These are phyloP conservation scores for Aspergillus tamarii DNA, from an alignment of 2,329 filamentous ascomycete genomes.

Conservation along the genomic window DNA sequence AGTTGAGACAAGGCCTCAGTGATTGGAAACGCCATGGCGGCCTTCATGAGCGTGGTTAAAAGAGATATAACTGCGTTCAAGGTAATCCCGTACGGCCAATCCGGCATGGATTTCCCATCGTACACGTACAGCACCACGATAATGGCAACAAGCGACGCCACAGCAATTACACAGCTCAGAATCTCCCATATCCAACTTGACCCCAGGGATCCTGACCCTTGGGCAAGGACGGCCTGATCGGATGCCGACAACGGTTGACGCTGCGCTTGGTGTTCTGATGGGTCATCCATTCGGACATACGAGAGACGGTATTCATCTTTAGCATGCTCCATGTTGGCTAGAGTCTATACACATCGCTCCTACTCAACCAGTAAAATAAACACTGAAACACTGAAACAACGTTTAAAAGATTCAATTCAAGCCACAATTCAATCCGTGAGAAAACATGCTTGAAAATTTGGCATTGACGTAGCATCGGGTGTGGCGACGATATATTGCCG, in stretches of 20 bases:
- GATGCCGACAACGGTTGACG: constrained; percentile 21
- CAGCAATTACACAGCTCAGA: constrained; percentile 28
- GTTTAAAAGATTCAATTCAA: neutral
- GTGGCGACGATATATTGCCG: neutral
- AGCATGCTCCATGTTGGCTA: constrained; percentile 14
- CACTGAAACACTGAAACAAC: neutral
- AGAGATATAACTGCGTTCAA: constrained; percentile 39
- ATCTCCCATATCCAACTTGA: constrained; percentile 27
- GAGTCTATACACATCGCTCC: neutral
- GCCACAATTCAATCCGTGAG: neutral
- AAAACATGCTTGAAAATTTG: constrained; percentile 2
- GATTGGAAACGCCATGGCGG: constrained; percentile 33
- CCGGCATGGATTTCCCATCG: constrained; percentile 30
- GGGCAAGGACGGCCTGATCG: constrained; percentile 16
- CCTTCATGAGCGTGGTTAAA: constrained; percentile 33
- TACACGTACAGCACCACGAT: constrained; percentile 34
- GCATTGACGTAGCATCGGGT: neutral
- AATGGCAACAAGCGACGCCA: constrained; percentile 39
- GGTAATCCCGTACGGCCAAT: constrained; percentile 37
- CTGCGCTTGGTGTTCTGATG: neutral
- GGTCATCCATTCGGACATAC: constrained; percentile 20
- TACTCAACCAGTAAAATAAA: neutral
- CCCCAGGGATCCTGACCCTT: constrained; percentile 19
- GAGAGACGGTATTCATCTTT: constrained; percentile 21
- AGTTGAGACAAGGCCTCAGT: constrained; percentile 36